A percentile compares a stretch with the other conserved stretches of the same genome.
Evolutionary conservation across 352 stramenopile species (phyloP).

Genomic region (Peronospora belbahrii): DNA sequence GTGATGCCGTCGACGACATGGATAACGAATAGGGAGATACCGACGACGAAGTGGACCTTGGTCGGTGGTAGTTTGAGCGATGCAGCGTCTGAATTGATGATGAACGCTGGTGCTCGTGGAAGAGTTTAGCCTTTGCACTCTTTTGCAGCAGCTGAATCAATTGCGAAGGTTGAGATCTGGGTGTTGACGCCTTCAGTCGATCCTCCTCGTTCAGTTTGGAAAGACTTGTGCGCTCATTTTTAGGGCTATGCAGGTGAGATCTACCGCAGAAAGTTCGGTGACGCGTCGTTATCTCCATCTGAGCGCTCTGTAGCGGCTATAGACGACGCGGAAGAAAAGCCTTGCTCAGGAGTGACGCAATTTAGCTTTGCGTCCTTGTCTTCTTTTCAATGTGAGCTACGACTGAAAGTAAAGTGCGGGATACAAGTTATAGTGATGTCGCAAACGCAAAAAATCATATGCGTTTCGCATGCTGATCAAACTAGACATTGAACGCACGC

Average conservation of each 20-base stretch:
- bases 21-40: slow-evolving; percentile 18
- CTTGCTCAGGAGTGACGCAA: slow-evolving; percentile 1
- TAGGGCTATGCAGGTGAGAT: slow-evolving; percentile 22
- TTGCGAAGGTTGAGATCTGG: slow-evolving; percentile 6
- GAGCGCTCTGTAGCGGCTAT: slow-evolving; percentile 1
- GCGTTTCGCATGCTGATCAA: slow-evolving; percentile 3
- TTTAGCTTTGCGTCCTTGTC: not conserved
- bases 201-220: slow-evolving; percentile 23
- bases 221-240: slow-evolving; percentile 24
- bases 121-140: slow-evolving; percentile 31
- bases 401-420: no score
- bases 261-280: slow-evolving; percentile 25
- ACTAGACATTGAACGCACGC: not conserved
- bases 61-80: slow-evolving; percentile 5
- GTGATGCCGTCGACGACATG: slow-evolving; percentile 22
- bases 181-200: slow-evolving; percentile 6
- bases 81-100: slow-evolving; percentile 1
- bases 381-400: not conserved
- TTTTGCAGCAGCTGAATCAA: slow-evolving; percentile 35
- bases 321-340: slow-evolving; percentile 4
- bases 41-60: slow-evolving; percentile 7
- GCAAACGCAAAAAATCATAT: slow-evolving; percentile 7
- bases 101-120: slow-evolving; percentile 32
- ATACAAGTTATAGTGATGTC: slow-evolving; percentile 6
- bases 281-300: slow-evolving; percentile 23